Evolutionary conservation across 2,329 filamentous ascomycete genomes (phyloP).

Genomic region (Calonectria pseudoreteaudii): DNA sequence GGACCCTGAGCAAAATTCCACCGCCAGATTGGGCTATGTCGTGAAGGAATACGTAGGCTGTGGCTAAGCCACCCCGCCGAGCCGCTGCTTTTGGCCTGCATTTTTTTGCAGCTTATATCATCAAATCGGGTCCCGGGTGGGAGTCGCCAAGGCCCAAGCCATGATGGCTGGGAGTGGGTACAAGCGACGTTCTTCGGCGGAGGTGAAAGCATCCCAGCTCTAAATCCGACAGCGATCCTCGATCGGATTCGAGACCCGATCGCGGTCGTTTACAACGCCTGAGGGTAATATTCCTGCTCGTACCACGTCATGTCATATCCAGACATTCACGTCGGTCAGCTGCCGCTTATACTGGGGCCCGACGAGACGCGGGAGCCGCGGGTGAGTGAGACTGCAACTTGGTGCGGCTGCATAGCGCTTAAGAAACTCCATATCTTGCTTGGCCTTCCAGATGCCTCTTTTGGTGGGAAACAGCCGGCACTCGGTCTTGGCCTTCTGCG

Average conservation of each 20-base stretch:
- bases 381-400: background rate
- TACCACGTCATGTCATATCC: background rate
- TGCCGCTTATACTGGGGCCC: background rate
- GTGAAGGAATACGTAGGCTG: constrained; percentile 16
- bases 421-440: no score
- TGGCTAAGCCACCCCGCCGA: constrained; percentile 21
- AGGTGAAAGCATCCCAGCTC: background rate
- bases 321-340: background rate
- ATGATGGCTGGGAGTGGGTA: background rate
- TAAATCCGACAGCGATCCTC: constrained; percentile 12
- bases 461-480: no score
- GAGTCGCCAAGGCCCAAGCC: constrained; percentile 15
- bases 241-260: background rate
- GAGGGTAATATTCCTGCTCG: background rate
- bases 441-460: background rate
- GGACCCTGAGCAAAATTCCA: background rate
- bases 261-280: background rate
- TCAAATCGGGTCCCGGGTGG: background rate
- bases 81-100: constrained; percentile 2
- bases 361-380: background rate
- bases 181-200: background rate
- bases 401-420: background rate
- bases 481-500: background rate
- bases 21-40: constrained; percentile 9
- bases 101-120: constrained; percentile 15